phyloP scores from a whole-genome alignment of 257 asterid genomes.

The Lithospermum erythrorhizon region DNA sequence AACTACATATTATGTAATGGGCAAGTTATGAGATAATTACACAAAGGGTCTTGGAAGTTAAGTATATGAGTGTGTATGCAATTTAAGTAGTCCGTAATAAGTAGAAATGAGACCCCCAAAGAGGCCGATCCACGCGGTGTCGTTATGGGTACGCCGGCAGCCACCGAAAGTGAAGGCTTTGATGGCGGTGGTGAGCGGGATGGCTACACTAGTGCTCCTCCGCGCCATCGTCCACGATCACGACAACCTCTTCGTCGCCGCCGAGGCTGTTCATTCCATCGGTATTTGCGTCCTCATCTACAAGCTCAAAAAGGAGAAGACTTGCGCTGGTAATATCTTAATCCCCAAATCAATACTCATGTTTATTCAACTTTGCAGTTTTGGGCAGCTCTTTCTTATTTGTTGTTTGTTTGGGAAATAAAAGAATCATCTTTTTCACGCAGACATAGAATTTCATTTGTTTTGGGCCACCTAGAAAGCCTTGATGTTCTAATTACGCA shows the following conservation, averaged over 20 bases:
- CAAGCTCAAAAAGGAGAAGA: constrained; percentile 63
- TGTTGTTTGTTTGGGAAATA: not conserved
- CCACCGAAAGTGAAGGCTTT: constrained; percentile 82
- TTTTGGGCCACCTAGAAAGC: no score
- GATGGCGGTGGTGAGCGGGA: constrained; percentile 54
- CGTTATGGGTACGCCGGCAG: constrained; percentile 66
- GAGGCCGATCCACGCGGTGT: constrained; percentile 58
- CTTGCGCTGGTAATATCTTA: constrained; percentile 59
- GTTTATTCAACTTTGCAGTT: no score
- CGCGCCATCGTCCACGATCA: constrained; percentile 70
- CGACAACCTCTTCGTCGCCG: constrained; percentile 64
- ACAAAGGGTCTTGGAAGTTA: no score
- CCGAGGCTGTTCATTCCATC: constrained; percentile 73
- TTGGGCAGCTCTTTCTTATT: not conserved
- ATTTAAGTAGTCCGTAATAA: no score
- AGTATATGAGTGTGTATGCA: no score
- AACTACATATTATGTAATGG: no score
- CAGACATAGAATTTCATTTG: no score
- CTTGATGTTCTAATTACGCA: no score
- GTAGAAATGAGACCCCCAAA: constrained; percentile 46
- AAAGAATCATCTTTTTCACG: not conserved
- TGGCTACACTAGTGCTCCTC: constrained; percentile 55
- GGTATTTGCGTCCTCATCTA: constrained; percentile 64
- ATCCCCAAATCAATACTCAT: no score
- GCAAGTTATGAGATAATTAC: no score